Conservation (phyloP, 306 rosid genomes). For the Trifolium subterraneum region DNA sequence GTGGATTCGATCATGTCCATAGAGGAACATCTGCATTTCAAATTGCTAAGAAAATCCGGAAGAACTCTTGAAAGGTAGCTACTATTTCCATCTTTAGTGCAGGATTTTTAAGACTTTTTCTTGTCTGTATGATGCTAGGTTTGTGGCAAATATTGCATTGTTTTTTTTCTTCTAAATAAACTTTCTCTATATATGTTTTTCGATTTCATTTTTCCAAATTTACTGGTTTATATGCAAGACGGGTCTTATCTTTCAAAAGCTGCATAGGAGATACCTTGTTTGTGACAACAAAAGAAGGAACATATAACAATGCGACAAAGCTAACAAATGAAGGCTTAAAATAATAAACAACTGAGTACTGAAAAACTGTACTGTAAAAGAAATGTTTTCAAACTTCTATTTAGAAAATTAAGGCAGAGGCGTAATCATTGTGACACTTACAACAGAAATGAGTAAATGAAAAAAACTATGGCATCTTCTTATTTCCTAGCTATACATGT, state of each 20-base stretch:
- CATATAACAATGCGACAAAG: no score
- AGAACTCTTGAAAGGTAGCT: conserved; percentile 77
- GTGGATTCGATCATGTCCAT: no score
- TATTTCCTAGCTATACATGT: background rate
- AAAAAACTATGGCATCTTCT: background rate
- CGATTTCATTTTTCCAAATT: background rate
- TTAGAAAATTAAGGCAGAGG: background rate
- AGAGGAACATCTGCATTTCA: background rate
- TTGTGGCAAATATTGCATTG: conserved; percentile 32
- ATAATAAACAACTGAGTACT: no score
- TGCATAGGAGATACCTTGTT: no score
- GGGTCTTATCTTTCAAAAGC: no score
- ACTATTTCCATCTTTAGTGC: conserved; percentile 53
- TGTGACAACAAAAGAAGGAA: no score
- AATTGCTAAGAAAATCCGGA: conserved; percentile 87
- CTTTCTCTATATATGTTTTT: background rate
- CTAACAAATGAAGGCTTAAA: no score
- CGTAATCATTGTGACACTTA: background rate
- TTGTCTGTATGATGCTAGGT: conserved; percentile 45
- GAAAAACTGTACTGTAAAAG: background rate
- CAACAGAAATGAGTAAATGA: background rate
- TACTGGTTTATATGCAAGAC: no score
- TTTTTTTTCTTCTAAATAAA: conserved; percentile 27
- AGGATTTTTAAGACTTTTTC: background rate
- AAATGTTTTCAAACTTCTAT: background rate